Evolutionary conservation across 208 protist genomes (phyloP), one percentile per base, ranked within the genome.

Genomic region (Crithidia acanthocephali): DNA sequence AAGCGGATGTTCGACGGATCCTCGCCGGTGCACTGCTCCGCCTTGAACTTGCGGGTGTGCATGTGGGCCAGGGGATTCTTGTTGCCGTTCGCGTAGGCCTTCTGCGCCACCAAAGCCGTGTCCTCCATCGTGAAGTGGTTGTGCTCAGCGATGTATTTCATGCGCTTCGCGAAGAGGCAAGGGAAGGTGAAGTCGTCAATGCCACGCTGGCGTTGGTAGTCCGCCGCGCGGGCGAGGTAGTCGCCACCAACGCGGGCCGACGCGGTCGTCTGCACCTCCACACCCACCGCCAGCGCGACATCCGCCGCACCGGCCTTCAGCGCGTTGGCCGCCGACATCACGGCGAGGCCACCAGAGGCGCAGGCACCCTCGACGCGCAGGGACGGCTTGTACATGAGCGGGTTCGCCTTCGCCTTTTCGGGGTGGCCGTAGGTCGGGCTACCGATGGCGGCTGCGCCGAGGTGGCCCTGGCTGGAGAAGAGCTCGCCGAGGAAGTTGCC

Each of bases 121-220:
- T 98, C 94, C 60, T 96, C 87, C 86, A 88, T 88, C 15, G 88
- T 92, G 68, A 93, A 93, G 72, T 95, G 86, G 37, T 81, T 73
- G 51, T 79, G 78, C 73, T 87, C 85, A 50, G 70, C 67, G 68
- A 93, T 93, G 52, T 74, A 81, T 77, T 92, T 92, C 87, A 94
- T 94, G 63, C 91, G 85, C 70, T 84, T 87, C 16, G 90, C 93
- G 48, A 96, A 98, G 25, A 97, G 68, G 58, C 92, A 96, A n/a
- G 94, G 94, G 70, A 96, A 98, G 4, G 90, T 96, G 75, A 98
- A 98, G 75, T 97, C 94, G 72, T 98, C 94, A 27, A 98, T 35
- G 25, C 65, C 22, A 51, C 94, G 89, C 85, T 98, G 94, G 1
- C 87, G 83, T 32, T 68, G 62, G 80, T 97, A 98, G 82, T 98